Percentiles rank a stretch among this genome's conserved stretches.
Conservation (phyloP, 306 rosid genomes). For the Echinosophora koreensis region DNA sequence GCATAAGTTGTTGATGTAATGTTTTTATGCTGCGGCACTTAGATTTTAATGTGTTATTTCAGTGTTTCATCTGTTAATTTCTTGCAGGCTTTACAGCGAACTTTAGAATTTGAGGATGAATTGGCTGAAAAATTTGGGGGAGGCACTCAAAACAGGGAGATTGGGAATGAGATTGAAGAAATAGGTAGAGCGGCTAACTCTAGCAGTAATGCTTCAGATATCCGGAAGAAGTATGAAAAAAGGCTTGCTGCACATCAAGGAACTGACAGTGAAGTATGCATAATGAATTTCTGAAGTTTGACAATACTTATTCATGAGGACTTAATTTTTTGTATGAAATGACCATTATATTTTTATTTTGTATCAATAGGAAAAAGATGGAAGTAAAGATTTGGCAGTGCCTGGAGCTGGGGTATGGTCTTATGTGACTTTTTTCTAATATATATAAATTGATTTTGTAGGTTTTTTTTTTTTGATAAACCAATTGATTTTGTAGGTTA, state of each 20-base stretch:
- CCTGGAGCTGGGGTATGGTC: slow-evolving; percentile 98
- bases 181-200: slow-evolving; percentile 73
- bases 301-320: slow-evolving; percentile 7
- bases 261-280: slow-evolving; percentile 70
- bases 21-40: slow-evolving; percentile 30
- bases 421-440: slow-evolving; percentile 17
- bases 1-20: slow-evolving; percentile 11
- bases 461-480: no score
- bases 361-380: slow-evolving; percentile 72
- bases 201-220: slow-evolving; percentile 79
- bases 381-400: slow-evolving; percentile 79
- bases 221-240: slow-evolving; percentile 91
- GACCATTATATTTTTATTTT: slow-evolving; percentile 51
- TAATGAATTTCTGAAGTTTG: slow-evolving; percentile 41
- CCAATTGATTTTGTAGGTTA: slow-evolving; percentile 37
- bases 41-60: slow-evolving; percentile 37
- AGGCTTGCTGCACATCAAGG: slow-evolving; percentile 91
- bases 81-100: slow-evolving; percentile 91
- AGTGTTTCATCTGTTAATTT: slow-evolving; percentile 46
- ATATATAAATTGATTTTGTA: slow-evolving; percentile 41
- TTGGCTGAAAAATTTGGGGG: slow-evolving; percentile 98
- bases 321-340: slow-evolving; percentile 30
- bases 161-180: slow-evolving; percentile 84
- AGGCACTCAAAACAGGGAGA: slow-evolving; percentile 83
- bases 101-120: slow-evolving; percentile 98